These are phyloP conservation scores for Yamadazyma paraphyllophila DNA, from an alignment of 805 yeast genomes.

Conservation along the genomic window DNA sequence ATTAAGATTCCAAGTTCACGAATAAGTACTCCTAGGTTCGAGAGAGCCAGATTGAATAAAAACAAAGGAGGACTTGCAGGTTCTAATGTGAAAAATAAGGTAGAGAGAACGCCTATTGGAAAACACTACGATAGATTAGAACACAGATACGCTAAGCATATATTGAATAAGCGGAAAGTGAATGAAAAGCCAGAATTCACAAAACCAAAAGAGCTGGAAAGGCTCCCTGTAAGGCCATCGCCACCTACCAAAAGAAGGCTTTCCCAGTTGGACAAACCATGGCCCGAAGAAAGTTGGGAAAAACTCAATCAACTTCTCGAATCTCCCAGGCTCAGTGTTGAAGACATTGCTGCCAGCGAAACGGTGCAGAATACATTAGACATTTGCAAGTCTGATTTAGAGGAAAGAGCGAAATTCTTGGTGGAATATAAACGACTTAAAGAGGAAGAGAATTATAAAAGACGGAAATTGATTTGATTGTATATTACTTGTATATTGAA, in stretches of 20 bases:
- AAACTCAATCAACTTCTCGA: constrained; percentile 27
- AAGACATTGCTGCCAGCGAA: constrained; percentile 28
- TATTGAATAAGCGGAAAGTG: constrained; percentile 10
- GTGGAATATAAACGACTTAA: constrained; percentile 11
- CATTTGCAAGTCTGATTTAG: constrained; percentile 27
- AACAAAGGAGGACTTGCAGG: neutral
- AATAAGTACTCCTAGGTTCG: constrained; percentile 1
- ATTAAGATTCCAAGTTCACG: neutral
- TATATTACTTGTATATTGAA: neutral
- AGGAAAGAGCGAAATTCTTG: constrained; percentile 30
- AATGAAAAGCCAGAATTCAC: neutral
- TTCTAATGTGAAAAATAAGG: neutral
- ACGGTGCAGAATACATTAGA: constrained; percentile 25
- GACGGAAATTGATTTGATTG: constrained; percentile 2
- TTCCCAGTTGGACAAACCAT: constrained; percentile 12
- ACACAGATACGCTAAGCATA: constrained; percentile 20
- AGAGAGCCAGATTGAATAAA: neutral
- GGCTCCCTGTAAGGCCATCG: neutral
- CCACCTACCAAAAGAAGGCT: neutral
- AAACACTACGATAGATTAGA: constrained; percentile 16
- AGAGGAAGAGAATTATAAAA: neutral
- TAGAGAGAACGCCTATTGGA: constrained; percentile 13
- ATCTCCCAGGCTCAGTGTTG: constrained; percentile 24
- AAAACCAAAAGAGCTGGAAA: too few relatives aligned
- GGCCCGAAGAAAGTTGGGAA: constrained; percentile 34